phyloP scores from a whole-genome alignment of 441 rosid genomes.

The Breynia disticha region DNA sequence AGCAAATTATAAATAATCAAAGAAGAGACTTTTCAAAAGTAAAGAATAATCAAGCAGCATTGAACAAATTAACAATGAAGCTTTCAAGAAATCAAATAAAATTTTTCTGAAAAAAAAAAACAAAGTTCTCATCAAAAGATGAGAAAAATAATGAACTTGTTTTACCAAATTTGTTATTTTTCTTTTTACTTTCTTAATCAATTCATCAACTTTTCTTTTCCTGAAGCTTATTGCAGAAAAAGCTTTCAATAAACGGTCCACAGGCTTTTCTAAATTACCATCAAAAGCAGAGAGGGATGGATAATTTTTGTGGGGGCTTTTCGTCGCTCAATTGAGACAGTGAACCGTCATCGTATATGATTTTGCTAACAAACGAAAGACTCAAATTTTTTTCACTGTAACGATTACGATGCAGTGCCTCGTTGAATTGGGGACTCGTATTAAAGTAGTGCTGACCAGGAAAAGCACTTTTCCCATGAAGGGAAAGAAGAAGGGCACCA shows the following conservation, averaged over 20 bases:
- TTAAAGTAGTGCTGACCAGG: conserved; percentile 37
- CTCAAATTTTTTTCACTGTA: too few relatives aligned
- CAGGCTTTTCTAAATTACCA: conserved; percentile 21
- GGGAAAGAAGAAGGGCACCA: conserved; percentile 15
- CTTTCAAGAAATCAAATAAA: conserved; percentile 23
- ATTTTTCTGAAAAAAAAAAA: conserved; percentile 6
- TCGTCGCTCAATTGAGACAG: conserved; percentile 22
- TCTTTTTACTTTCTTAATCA: conserved; percentile 5
- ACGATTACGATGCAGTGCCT: too few relatives aligned
- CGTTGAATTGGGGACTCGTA: too few relatives aligned
- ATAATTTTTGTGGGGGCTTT: background rate
- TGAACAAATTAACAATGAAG: conserved; percentile 16
- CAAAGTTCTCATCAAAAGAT: conserved; percentile 26
- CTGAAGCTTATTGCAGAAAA: conserved; percentile 16
- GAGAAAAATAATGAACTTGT: conserved; percentile 20
- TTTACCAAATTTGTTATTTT: conserved; percentile 10
- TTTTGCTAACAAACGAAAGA: too few relatives aligned
- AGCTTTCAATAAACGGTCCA: conserved; percentile 28
- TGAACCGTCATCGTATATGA: too few relatives aligned
- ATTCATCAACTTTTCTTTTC: conserved; percentile 14
- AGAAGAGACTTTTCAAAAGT: conserved; percentile 25
- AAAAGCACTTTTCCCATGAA: conserved; percentile 37
- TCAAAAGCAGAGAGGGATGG: conserved; percentile 36
- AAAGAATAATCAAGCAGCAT: conserved; percentile 16
- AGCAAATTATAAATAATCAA: conserved; percentile 13